These are phyloP conservation scores for Sisymbrium irio DNA, from an alignment of 345 rosid species.

Conservation along the genomic window DNA sequence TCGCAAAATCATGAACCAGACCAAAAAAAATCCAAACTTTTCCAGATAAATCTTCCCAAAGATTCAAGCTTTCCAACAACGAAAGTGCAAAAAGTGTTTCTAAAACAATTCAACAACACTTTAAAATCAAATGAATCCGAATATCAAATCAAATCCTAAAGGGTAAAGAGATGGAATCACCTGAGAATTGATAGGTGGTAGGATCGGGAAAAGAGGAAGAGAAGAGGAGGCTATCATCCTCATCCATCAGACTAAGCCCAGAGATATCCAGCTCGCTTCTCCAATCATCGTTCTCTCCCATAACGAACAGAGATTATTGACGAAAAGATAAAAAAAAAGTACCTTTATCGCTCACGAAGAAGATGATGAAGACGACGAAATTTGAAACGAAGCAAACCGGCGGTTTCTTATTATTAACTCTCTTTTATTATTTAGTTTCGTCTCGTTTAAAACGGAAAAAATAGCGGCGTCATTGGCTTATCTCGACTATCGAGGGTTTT, in stretches of 20 bases:
- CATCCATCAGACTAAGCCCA: constrained; percentile 76
- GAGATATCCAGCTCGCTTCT: constrained; percentile 36
- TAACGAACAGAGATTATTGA: constrained; percentile 21
- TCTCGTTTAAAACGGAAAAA: not conserved
- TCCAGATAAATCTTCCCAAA: not conserved
- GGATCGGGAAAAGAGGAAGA: constrained; percentile 41
- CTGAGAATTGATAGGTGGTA: constrained; percentile 34
- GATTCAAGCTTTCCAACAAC: not conserved
- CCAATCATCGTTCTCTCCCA: constrained; percentile 51
- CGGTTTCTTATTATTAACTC: constrained; percentile 36
- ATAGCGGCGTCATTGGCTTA: not conserved
- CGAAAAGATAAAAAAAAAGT: not conserved
- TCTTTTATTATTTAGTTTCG: not conserved
- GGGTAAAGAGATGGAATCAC: constrained; percentile 25
- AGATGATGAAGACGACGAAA: not conserved
- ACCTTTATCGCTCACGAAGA: not conserved
- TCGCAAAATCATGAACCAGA: not conserved
- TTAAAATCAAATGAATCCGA: too few relatives aligned
- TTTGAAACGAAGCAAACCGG: constrained; percentile 63
- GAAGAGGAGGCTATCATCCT: constrained; percentile 77
- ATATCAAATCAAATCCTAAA: not conserved
- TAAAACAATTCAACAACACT: too few relatives aligned
- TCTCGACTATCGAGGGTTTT: constrained; percentile 3
- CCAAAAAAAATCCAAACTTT: not conserved
- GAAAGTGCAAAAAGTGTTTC: too few relatives aligned